These are phyloP conservation scores for Aspergillus leporis DNA, from an alignment of 495 filamentous ascomycete genomes.

Conservation along the genomic window DNA sequence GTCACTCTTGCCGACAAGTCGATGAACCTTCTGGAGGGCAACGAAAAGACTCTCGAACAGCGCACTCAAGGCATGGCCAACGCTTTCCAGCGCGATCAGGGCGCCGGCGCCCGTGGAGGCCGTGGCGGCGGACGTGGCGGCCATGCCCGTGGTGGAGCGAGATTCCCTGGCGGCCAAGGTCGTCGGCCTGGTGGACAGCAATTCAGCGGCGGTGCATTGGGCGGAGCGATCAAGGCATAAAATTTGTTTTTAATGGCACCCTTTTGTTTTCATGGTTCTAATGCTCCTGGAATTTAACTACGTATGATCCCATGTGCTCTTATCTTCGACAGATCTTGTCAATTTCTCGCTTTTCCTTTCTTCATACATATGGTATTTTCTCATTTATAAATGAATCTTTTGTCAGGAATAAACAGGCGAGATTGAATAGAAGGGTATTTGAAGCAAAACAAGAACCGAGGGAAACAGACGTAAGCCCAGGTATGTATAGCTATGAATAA, in stretches of 20 bases:
- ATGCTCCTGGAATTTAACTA: conserved; percentile 25
- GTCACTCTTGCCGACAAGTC: conserved; percentile 95
- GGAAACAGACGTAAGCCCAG: neutral
- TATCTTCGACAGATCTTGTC: conserved; percentile 8
- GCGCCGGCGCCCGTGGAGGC: conserved; percentile 72
- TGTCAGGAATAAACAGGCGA: conserved; percentile 17
- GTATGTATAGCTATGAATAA: neutral
- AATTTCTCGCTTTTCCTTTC: conserved; percentile 8
- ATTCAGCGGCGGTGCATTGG: conserved; percentile 64
- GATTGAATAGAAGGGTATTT: neutral
- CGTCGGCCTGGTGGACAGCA: conserved; percentile 59
- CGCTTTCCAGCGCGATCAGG: conserved; percentile 87
- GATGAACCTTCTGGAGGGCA: conserved; percentile 89
- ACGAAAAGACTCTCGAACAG: conserved; percentile 95
- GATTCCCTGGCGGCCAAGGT: conserved; percentile 49
- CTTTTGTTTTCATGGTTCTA: conserved; percentile 31
- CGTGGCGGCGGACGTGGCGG: conserved; percentile 61
- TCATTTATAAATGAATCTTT: conserved; percentile 19
- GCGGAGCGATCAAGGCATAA: conserved; percentile 64
- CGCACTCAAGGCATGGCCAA: conserved; percentile 93
- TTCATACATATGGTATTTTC: conserved; percentile 15
- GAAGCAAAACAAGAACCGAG: neutral
- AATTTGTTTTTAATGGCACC: conserved; percentile 45
- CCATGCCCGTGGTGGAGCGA: conserved; percentile 65
- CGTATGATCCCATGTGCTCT: conserved; percentile 26